Percentiles rank a stretch among this genome's conserved stretches.
These are phyloP conservation scores for Hericium coralloides DNA, from an alignment of 768 basidiomycete species.

Conservation along the genomic window DNA sequence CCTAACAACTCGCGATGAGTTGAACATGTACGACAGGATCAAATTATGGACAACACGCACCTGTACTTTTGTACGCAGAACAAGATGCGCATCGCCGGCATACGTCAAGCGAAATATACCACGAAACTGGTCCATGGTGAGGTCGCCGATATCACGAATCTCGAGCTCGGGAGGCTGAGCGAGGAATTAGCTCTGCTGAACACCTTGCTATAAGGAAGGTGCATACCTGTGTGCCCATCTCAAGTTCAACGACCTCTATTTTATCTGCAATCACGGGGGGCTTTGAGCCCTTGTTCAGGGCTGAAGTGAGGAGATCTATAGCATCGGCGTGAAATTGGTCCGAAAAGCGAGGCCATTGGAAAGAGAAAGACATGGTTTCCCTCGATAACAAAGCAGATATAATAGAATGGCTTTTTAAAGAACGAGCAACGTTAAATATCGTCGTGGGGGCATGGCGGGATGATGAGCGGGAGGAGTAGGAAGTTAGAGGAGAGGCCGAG, in stretches of 20 bases:
- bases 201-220: not conserved
- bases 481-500: not conserved
- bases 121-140: conserved; percentile 90
- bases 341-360: conserved; percentile 95
- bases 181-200: not conserved
- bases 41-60: conserved; percentile 30
- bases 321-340: conserved; percentile 96
- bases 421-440: not conserved
- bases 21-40: not conserved
- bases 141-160: conserved; percentile 94
- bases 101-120: conserved; percentile 96
- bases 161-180: conserved; percentile 90
- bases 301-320: conserved; percentile 92
- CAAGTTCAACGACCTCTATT: conserved; percentile 97
- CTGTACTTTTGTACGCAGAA: conserved; percentile 89
- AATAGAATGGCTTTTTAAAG: not conserved
- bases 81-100: conserved; percentile 82
- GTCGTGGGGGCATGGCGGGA: not conserved
- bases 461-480: not conserved
- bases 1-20: conserved; percentile 34
- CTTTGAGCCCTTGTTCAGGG: conserved; percentile 94
- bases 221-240: conserved; percentile 93
- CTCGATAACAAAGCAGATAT: too few relatives aligned
- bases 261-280: conserved; percentile 95
- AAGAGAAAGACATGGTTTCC: conserved; percentile 73